Evolutionary conservation across 2,329 filamentous ascomycete genomes (phyloP).

Genomic region (Pseudogymnoascus verrucosus): DNA sequence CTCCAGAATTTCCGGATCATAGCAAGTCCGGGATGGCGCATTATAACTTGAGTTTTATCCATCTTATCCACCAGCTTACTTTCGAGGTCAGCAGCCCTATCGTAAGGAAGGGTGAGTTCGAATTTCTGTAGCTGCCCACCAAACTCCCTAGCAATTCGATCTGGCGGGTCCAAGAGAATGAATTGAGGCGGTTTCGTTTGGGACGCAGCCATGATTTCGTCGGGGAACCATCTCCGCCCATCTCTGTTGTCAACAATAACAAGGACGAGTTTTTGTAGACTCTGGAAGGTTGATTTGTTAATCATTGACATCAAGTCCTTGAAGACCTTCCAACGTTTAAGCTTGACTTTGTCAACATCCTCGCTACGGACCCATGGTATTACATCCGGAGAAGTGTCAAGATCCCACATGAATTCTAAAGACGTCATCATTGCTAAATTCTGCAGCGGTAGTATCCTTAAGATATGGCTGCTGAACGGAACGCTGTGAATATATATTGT

Average conservation of each 20-base stretch:
- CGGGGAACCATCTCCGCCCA: neutral
- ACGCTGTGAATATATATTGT: neutral
- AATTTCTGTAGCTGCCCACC: neutral
- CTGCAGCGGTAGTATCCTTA: neutral
- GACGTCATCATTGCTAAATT: neutral
- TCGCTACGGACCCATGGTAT: too few species aligned
- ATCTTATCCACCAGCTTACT: neutral
- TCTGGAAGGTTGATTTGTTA: too few species aligned
- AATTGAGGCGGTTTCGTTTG: neutral
- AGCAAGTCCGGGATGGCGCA: neutral
- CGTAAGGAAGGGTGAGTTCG: neutral
- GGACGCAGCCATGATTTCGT: neutral
- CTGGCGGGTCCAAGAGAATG: neutral
- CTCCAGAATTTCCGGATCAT: neutral
- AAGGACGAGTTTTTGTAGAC: too few species aligned
- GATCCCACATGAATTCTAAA: neutral
- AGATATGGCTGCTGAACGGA: too few species aligned
- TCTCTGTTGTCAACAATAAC: too few species aligned
- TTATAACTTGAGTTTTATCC: neutral
- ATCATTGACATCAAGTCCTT: too few species aligned
- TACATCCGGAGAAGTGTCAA: too few species aligned
- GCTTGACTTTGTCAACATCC: too few species aligned
- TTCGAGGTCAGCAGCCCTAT: neutral
- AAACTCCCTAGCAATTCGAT: neutral
- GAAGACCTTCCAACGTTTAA: too few species aligned